Conservation (phyloP, 139 green algal species). For the Pycnococcus provasolii region DNA sequence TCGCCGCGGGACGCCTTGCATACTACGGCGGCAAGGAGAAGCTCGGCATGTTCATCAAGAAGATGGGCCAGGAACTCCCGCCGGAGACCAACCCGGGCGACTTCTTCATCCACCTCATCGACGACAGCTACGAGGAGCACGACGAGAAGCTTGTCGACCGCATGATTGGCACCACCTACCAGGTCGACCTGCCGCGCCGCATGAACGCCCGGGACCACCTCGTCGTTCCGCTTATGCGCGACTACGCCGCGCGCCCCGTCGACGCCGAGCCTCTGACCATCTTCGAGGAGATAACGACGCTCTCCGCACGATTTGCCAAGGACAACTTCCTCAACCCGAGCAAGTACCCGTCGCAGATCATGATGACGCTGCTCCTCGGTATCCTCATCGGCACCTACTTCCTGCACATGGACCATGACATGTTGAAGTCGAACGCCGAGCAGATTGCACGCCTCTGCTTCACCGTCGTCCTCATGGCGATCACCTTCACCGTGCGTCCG, state of each 20-base stretch:
- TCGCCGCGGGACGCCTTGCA: background rate
- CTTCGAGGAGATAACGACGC: background rate
- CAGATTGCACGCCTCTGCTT: background rate
- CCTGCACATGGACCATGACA: background rate
- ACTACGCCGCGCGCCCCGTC: background rate
- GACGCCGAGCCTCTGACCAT: background rate
- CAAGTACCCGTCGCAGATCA: background rate
- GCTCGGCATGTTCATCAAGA: background rate
- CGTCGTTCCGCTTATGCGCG: background rate
- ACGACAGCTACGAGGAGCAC: background rate
- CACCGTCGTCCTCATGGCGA: background rate
- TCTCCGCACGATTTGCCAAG: background rate
- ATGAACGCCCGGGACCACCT: background rate
- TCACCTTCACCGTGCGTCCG: background rate
- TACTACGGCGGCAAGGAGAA: background rate
- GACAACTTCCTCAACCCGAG: constrained; percentile 1
- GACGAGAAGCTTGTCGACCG: background rate
- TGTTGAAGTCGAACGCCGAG: background rate
- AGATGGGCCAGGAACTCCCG: background rate
- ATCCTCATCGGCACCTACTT: background rate
- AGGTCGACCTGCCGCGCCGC: background rate
- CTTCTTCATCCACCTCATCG: background rate
- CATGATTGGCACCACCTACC: background rate
- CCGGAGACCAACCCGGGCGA: background rate
- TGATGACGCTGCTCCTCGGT: background rate